phyloP scores from a whole-genome alignment of 2,329 filamentous ascomycete species.

The Didymella lethalis region DNA sequence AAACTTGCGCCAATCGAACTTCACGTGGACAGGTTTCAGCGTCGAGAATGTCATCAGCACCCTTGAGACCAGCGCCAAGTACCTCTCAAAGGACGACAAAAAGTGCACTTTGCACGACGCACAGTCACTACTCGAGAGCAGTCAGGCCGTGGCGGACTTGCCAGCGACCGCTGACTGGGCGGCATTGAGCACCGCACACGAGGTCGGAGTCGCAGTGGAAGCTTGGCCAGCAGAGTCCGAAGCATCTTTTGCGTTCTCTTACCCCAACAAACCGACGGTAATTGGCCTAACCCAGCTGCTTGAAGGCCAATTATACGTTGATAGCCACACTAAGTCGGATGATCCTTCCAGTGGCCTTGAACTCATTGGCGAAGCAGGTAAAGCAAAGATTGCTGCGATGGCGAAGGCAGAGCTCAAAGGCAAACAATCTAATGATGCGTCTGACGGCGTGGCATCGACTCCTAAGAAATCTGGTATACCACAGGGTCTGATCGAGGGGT shows the following conservation, averaged over 20 bases:
- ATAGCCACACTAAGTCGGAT: conserved; percentile 41
- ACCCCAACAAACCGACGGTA: conserved; percentile 58
- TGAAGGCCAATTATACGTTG: conserved; percentile 64
- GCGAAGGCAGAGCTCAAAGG: conserved; percentile 32
- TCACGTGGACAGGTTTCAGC: conserved; percentile 83
- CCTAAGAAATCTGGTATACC: conserved; percentile 51
- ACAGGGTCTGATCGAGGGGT: conserved; percentile 49
- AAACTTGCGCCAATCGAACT: conserved; percentile 83
- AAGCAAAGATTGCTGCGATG: conserved; percentile 36
- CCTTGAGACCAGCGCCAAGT: conserved; percentile 71
- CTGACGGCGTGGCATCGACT: conserved; percentile 12
- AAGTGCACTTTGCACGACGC: conserved; percentile 69
- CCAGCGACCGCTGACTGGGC: conserved; percentile 69
- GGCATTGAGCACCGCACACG: conserved; percentile 73
- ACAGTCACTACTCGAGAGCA: conserved; percentile 67
- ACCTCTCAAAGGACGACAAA: conserved; percentile 69
- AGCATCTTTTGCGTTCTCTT: conserved; percentile 71
- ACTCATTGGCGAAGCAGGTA: conserved; percentile 39
- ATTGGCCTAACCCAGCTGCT: conserved; percentile 66
- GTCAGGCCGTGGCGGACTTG: conserved; percentile 69
- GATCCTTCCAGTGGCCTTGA: conserved; percentile 39
- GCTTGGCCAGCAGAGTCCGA: conserved; percentile 70
- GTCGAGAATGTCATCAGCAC: conserved; percentile 68
- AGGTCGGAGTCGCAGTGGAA: conserved; percentile 77
- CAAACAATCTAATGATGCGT: conserved; percentile 12